These are phyloP conservation scores for Trichoderma sp. DNA, from an alignment of 2,329 filamentous ascomycete species.

Conservation along the genomic window DNA sequence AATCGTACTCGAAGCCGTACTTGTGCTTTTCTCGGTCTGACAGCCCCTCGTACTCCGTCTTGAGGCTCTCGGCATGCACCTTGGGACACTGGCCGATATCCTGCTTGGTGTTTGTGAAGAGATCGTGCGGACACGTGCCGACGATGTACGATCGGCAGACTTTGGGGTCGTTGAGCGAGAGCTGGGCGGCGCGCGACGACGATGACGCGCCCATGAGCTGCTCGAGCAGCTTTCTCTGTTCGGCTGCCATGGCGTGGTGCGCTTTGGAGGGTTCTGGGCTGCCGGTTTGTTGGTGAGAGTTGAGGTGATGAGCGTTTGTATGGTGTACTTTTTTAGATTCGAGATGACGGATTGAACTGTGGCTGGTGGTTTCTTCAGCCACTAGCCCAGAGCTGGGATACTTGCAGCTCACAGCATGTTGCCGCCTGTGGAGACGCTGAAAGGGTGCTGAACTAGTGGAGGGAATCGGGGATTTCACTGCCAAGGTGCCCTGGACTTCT, in stretches of 20 bases:
- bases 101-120: slow-evolving; percentile 99
- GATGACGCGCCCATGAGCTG: slow-evolving; percentile 85
- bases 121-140: slow-evolving; percentile 94
- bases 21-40: slow-evolving; percentile 70
- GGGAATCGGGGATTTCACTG: background rate
- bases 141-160: slow-evolving; percentile 93
- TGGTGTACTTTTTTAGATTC: slow-evolving; percentile 8
- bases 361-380: slow-evolving; percentile 1
- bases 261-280: background rate
- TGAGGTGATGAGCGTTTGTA: background rate
- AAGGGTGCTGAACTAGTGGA: background rate
- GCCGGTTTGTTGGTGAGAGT: background rate
- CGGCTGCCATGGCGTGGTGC: slow-evolving; percentile 72
- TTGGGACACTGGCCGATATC: slow-evolving; percentile 89
- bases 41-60: slow-evolving; percentile 81
- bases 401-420: background rate
- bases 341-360: slow-evolving; percentile 17
- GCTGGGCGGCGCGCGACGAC: slow-evolving; percentile 72
- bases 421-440: background rate
- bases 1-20: slow-evolving; percentile 94
- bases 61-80: slow-evolving; percentile 84
- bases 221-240: slow-evolving; percentile 98
- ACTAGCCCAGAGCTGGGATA: background rate
- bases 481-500: background rate
- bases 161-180: slow-evolving; percentile 88